These are phyloP conservation scores for Osmanthus fragrans DNA, from an alignment of 257 asterid species.

Conservation along the genomic window DNA sequence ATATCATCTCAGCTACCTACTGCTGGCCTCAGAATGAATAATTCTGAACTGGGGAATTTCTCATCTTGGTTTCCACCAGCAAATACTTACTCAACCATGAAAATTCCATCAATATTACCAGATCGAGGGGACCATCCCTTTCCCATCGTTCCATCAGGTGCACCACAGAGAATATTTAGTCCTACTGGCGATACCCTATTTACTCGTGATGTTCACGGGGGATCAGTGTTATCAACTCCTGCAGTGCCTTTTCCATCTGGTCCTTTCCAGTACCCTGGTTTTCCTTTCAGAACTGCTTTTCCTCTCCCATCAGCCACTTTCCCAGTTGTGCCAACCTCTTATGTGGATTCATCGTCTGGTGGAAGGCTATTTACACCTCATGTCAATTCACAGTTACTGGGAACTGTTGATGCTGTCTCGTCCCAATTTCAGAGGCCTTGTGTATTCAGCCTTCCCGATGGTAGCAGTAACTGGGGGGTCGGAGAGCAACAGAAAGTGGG, in stretches of 20 bases:
- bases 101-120: constrained; percentile 52
- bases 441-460: constrained; percentile 37
- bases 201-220: constrained; percentile 40
- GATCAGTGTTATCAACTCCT: constrained; percentile 82
- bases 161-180: constrained; percentile 60
- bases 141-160: constrained; percentile 54
- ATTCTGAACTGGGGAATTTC: constrained; percentile 10
- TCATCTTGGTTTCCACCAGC: constrained; percentile 25
- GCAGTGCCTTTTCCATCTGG: constrained; percentile 58
- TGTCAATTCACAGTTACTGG: constrained; percentile 57
- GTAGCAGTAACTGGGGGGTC: constrained; percentile 29
- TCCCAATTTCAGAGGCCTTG: constrained; percentile 71
- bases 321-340: constrained; percentile 46
- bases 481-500: constrained; percentile 46
- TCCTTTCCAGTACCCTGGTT: constrained; percentile 58
- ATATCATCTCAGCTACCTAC: constrained; percentile 17
- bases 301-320: constrained; percentile 63
- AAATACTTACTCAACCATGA: constrained; percentile 16
- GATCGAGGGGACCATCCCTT: constrained; percentile 58
- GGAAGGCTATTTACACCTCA: constrained; percentile 60
- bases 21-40: constrained; percentile 29
- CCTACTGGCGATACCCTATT: constrained; percentile 53
- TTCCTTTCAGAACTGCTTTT: constrained; percentile 55
- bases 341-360: constrained; percentile 44
- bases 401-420: constrained; percentile 54